Conservation (phyloP, 495 filamentous ascomycete species). For the Xylaria curta region DNA sequence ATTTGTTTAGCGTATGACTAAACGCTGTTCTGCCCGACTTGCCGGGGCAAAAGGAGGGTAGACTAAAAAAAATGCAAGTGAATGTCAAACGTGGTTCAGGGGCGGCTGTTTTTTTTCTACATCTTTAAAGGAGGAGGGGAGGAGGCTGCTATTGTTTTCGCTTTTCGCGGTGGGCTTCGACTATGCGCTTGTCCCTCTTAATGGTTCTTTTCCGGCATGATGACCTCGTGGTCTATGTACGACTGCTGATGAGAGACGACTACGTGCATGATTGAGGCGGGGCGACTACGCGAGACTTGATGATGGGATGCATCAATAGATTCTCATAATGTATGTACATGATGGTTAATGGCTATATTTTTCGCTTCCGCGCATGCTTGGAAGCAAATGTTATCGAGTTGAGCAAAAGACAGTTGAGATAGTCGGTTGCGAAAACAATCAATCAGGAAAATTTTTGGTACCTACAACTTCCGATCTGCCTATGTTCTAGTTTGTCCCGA, state of each 20-base stretch:
- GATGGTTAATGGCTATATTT: conserved; percentile 38
- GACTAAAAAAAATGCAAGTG: conserved; percentile 2
- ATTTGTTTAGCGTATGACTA: conserved; percentile 6
- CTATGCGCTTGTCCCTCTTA: conserved; percentile 18
- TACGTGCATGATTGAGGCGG: conserved; percentile 7
- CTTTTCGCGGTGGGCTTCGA: conserved; percentile 17
- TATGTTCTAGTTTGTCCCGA: conserved; percentile 14
- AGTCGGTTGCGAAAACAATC: neutral
- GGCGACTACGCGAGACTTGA: conserved; percentile 9
- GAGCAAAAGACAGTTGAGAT: conserved; percentile 4
- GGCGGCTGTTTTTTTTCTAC: neutral
- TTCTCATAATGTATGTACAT: conserved; percentile 30
- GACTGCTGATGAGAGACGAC: conserved; percentile 21
- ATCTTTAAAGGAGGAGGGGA: too few relatives aligned
- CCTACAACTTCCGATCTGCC: neutral
- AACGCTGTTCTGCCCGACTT: neutral
- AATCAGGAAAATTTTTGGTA: neutral
- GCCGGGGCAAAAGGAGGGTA: conserved; percentile 1
- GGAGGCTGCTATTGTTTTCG: conserved; percentile 10
- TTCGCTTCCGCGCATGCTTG: conserved; percentile 2
- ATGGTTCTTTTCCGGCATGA: conserved; percentile 5
- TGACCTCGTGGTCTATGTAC: neutral
- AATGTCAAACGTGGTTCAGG: neutral
- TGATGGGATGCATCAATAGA: conserved; percentile 17
- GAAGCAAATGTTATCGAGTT: neutral